Evolutionary conservation across 2,329 filamentous ascomycete species (phyloP), one percentile per base, ranked within the genome.

Genomic region (Talaromyces sp.): DNA sequence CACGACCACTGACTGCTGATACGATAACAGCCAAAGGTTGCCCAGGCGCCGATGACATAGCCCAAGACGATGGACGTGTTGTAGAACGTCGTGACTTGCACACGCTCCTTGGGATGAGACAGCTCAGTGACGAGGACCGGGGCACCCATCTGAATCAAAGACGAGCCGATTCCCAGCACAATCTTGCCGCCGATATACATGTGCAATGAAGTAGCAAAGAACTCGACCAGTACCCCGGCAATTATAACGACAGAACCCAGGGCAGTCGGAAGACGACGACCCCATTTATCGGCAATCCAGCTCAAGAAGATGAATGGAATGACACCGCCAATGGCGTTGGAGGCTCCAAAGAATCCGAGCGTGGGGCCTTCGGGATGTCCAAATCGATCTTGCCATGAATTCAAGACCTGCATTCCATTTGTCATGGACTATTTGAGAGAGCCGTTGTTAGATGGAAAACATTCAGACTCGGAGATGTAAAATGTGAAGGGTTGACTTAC

Each of bases 391-490:
- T 79, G 72, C 77, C 77, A 81, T 21, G 75, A 73, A 0, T 74
- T 67, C 1, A 80, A 70, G 0, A 76, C 73, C 64, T 83, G 81
- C 5, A 83, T 68, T 9, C 76, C 77, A 62, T 83, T 82, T 71
- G 82, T 80, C 75, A 83, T 80, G 46, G 75, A 77, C 66, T 67
- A 58, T 14, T 46, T n/a, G 14, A 6, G 1, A 35, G 25, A 28
- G 33, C 65, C 67, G 73, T 73, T 74, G 18, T 12, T 52, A 48
- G 23, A 21, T 25, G 6, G 28, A 28, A 25, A 25, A 7, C 12
- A 28, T 16, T 25, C 23, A 3, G 44, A 25, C 16, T 37, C 5
- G 9, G 25, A 18, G 5, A 5, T 7, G 8, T 1, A 59, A 46
- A 48, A 21, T n/a, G n/a, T 52, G 12, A 37, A 3, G 44, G 21